These are phyloP conservation scores for Ambrosiella beaveri DNA, from an alignment of 2,329 filamentous ascomycete genomes.

Conservation along the genomic window DNA sequence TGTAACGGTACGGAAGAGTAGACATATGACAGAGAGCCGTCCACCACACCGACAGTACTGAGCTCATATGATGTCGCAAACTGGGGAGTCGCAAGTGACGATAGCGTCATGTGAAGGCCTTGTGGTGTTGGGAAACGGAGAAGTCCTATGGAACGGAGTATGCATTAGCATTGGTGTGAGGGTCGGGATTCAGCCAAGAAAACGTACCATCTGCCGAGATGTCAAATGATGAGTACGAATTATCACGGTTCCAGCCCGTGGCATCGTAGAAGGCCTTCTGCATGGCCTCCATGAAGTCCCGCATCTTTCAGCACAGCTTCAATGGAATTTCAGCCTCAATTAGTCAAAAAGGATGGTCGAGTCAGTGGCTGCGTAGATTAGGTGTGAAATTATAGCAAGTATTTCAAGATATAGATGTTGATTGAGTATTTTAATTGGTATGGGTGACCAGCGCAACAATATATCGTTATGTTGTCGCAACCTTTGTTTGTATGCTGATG, in stretches of 20 bases:
- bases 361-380: too few species aligned
- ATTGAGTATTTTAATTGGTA: too few species aligned
- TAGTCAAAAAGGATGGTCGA: too few species aligned
- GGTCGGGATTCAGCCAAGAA: conserved; percentile 14
- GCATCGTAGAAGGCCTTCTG: conserved; percentile 77
- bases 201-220: conserved; percentile 58
- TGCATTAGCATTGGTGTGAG: neutral
- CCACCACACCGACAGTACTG: conserved; percentile 75
- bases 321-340: conserved; percentile 12
- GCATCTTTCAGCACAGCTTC: conserved; percentile 36
- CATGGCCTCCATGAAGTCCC: conserved; percentile 95
- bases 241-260: conserved; percentile 79
- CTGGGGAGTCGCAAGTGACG: conserved; percentile 78
- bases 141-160: conserved; percentile 37
- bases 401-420: too few species aligned
- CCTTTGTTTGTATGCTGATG: too few species aligned
- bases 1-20: conserved; percentile 73
- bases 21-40: conserved; percentile 92
- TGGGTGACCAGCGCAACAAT: too few species aligned
- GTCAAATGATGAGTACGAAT: conserved; percentile 76
- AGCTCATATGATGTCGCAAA: conserved; percentile 91
- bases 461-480: too few species aligned
- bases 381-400: too few species aligned
- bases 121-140: conserved; percentile 77
- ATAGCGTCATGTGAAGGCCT: conserved; percentile 71